Evolutionary conservation across 306 rosid genomes (phyloP).

Genomic region (Dryas drummondii): DNA sequence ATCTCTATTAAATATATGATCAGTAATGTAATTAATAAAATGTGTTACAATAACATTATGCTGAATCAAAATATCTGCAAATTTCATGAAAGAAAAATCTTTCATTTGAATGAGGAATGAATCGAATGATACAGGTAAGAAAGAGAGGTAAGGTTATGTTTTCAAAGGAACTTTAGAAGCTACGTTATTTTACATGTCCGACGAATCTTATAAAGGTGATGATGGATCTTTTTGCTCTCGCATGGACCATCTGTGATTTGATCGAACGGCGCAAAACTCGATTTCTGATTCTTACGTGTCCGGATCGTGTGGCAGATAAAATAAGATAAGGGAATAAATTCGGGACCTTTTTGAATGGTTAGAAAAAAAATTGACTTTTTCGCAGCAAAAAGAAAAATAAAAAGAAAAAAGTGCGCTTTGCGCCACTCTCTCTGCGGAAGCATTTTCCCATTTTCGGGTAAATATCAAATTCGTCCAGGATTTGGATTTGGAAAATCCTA

Average conservation of each 20-base stretch:
- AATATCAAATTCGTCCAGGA: neutral
- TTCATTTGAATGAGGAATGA: too few relatives aligned
- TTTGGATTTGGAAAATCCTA: neutral
- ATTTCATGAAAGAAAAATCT: too few relatives aligned
- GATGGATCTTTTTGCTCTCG: conserved; percentile 10
- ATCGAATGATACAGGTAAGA: neutral
- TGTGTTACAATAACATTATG: neutral
- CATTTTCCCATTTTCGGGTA: neutral
- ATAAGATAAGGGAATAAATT: conserved; percentile 28
- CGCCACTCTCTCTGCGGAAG: conserved; percentile 22
- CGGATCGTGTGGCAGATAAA: conserved; percentile 15
- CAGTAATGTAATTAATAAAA: neutral
- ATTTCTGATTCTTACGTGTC: conserved; percentile 14
- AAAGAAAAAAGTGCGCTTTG: neutral
- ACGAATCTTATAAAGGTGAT: neutral
- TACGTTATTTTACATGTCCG: neutral
- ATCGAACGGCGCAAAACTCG: conserved; percentile 12
- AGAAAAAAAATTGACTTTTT: conserved; percentile 9
- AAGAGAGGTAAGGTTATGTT: neutral
- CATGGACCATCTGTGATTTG: neutral
- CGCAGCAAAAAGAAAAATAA: neutral
- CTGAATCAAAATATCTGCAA: neutral
- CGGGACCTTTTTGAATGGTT: neutral
- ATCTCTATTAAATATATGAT: too few relatives aligned
- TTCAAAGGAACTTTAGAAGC: neutral